Base-by-base conservation (phyloP, 2,329 filamentous ascomycete species). In the Mollisia scopiformis region DNA sequence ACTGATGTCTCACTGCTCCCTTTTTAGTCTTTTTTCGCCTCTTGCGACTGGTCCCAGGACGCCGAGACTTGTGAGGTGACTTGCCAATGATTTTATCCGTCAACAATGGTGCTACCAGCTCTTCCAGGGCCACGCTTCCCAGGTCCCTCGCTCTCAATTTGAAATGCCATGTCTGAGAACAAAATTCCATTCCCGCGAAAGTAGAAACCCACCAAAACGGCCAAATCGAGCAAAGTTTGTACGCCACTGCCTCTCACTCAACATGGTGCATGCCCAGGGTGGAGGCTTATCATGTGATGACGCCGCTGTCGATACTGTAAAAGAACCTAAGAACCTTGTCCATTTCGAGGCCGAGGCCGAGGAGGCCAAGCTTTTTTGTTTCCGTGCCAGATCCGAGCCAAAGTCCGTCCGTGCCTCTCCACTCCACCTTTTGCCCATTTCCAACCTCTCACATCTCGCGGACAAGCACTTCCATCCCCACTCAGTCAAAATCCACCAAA, bases 311-410 rank as follows among this genome's bases (percentile, higher is more conserved):
- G 43, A 47, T 47, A 47, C 8, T 16, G n/a, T n/a, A n/a, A n/a
- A n/a, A n/a, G n/a, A n/a, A n/a, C n/a, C n/a, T n/a, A n/a, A n/a
- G 21, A 39, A 16, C 33, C 47, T 39, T 28, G 50, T 19, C 11
- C 25, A 7, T 39, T 16, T n/a, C n/a, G n/a, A n/a, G n/a, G n/a
- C n/a, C n/a, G n/a, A n/a, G n/a, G n/a, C n/a, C n/a, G n/a, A n/a
- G n/a, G 19, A 30, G 37, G 49, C 56, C 56, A 58, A 58, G 56
- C 56, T 58, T 58, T 58, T 39, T 37, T 8, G 31, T 6, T 43
- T 43, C 56, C 35, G 47, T 27, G 14, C 39, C 25, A 39, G 37
- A 53, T 35, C 47, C 43, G 56, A 31, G 25, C 27, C 27, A 58
- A 43, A n/a, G n/a, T n/a, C n/a, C n/a, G 37, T 41, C 39, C 49